Evolutionary conservation across 1,139 yeast species (phyloP).

Genomic region (Spathaspora sp.): DNA sequence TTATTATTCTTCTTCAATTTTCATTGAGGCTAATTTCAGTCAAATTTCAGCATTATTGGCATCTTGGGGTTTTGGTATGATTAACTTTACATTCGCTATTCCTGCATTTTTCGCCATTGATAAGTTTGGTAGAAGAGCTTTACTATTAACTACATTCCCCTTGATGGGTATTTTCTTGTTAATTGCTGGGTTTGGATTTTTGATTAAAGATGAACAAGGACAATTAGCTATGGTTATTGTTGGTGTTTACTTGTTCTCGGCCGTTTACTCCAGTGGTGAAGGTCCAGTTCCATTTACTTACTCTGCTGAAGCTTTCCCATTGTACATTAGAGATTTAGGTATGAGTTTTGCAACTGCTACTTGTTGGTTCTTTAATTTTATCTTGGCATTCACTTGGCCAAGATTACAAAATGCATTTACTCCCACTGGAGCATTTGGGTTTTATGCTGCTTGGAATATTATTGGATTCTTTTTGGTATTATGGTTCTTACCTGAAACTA

Average conservation of each 20-base stretch:
- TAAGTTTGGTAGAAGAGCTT: slow-evolving; percentile 70
- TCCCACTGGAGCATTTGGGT: slow-evolving; percentile 85
- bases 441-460: slow-evolving; percentile 85
- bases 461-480: slow-evolving; percentile 69
- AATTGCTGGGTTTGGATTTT: slow-evolving; percentile 76
- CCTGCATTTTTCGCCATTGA: slow-evolving; percentile 87
- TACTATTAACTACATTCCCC: slow-evolving; percentile 74
- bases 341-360: slow-evolving; percentile 85
- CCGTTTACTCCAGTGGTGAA: slow-evolving; percentile 80
- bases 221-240: slow-evolving; percentile 57
- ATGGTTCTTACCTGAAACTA: slow-evolving; percentile 70
- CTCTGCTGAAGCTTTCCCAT: slow-evolving; percentile 81
- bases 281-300: slow-evolving; percentile 92
- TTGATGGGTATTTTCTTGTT: slow-evolving; percentile 66
- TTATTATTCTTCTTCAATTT: slow-evolving; percentile 73
- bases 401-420: slow-evolving; percentile 62
- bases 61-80: slow-evolving; percentile 83
- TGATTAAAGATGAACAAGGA: slow-evolving; percentile 43
- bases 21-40: slow-evolving; percentile 63
- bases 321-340: slow-evolving; percentile 81
- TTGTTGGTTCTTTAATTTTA: slow-evolving; percentile 82
- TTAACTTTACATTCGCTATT: slow-evolving; percentile 76
- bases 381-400: slow-evolving; percentile 81
- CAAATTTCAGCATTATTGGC: slow-evolving; percentile 67
- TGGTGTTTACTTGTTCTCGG: slow-evolving; percentile 73